Evolutionary conservation across 2,329 filamentous ascomycete species (phyloP), one percentile per base, ranked within the genome.

Genomic region (Aspergillus sp.): DNA sequence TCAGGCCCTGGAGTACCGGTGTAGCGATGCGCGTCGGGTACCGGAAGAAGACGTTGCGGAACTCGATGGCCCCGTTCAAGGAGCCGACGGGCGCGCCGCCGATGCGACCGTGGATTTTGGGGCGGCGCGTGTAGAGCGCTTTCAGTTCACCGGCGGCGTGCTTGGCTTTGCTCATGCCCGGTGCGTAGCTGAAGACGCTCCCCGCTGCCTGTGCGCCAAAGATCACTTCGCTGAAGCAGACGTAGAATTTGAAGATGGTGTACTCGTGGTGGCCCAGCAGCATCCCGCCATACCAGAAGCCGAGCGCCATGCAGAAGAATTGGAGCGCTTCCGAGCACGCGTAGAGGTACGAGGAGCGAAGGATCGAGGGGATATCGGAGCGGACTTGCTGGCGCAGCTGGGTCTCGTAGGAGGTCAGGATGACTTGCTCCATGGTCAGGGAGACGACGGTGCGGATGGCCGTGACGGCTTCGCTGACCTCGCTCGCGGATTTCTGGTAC

Each of bases 201-300:
- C 66, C 69, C 4, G 73, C 68, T 54, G 70, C 65, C 74, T 76
- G 61, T 6, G 68, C 60, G 56, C 68, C 70, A 54, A 76, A 81
- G 5, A 83, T 67, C 3, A 81, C 74, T 13, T 77, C 79, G 64
- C 77, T 76, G 65, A 80, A 82, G 53, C 80, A 78, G 56, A 82
- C 72, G 62, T 81, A 83, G 67, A 82, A 78, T 17, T 73, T 66
- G 23, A 65, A 61, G 11, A 72, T 64, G 3, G 66, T 65, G 55
- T 76, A 76, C 68, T 89, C 84, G 6, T 80, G 76, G 15, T 71
- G 74, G 1, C 79, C 77, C n/a, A 90, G 69, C n/a, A 90, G 80
- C 7, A 77, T 81, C 3, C 85, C 86, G 50, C 87, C 89, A 63
- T 90, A 91, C 84, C 86, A 90, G 70, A 89, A 88, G 58, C 86